A percentile compares a stretch with the other conserved stretches of the same genome.
Conservation (phyloP, 805 yeast species). For the Ogataea ganodermae region DNA sequence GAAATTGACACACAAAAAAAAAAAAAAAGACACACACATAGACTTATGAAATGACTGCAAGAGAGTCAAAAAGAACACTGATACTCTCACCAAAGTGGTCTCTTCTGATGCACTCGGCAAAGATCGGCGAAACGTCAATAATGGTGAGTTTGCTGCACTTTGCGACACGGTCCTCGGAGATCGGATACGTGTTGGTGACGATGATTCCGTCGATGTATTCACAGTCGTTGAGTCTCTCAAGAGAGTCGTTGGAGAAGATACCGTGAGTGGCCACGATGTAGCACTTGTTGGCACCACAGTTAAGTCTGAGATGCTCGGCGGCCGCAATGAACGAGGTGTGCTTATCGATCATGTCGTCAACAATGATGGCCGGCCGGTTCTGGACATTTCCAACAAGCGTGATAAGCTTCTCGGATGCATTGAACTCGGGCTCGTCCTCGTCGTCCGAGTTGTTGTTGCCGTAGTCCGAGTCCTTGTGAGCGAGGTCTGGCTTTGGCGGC, state of each 20-base stretch:
- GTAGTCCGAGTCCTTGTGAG: slow-evolving; percentile 40
- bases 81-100: slow-evolving; percentile 98
- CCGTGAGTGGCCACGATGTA: slow-evolving; percentile 96
- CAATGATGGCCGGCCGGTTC: slow-evolving; percentile 85
- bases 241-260: slow-evolving; percentile 82
- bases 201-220: slow-evolving; percentile 87
- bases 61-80: slow-evolving; percentile 86
- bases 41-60: slow-evolving; percentile 51
- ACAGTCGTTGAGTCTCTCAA: slow-evolving; percentile 75
- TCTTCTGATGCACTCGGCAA: slow-evolving; percentile 98
- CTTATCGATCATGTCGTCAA: slow-evolving; percentile 97
- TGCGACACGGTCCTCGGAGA: slow-evolving; percentile 58
- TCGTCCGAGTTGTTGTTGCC: slow-evolving; percentile 87
- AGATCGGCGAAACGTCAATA: slow-evolving; percentile 91
- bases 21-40: background rate
- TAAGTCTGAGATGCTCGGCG: slow-evolving; percentile 93
- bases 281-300: slow-evolving; percentile 94
- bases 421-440: slow-evolving; percentile 70
- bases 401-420: slow-evolving; percentile 78
- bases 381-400: slow-evolving; percentile 96
- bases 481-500: slow-evolving; percentile 20
- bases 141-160: slow-evolving; percentile 72
- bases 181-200: slow-evolving; percentile 96
- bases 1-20: background rate
- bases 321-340: slow-evolving; percentile 94